Evolutionary conservation across 2,329 filamentous ascomycete species (phyloP), one percentile per base, ranked within the genome.

Genomic region (Hypoxylon sp.): DNA sequence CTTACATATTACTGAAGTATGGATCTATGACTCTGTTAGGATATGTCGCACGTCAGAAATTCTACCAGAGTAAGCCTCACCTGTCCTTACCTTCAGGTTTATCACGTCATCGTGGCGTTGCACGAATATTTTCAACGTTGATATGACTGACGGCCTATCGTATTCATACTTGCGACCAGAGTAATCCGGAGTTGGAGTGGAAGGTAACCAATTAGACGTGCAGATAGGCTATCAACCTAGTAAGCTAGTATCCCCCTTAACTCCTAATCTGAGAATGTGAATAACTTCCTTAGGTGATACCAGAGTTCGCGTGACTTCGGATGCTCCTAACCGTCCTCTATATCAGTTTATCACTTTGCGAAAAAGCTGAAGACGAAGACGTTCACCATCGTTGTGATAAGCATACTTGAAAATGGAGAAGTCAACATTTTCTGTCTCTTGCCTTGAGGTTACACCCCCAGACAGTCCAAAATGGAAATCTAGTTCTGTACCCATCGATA

Each of bases 361-460:
- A 44, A 22, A 17, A 22, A 22, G 11, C 17, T 22, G 20, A 17
- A 44, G 17, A 22, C 7, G 17, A 44, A 44, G 11, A 44, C 3
- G 11, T 17, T 11, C 6, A 42, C 8, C 17, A 44, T 44, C 40
- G 2, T 44, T 10, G 17, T 10, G 7, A 22, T 7, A 44, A 22
- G 8, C 40, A 22, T 22, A 22, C 40, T 44, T 22, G 17, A 44
- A 22, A 20, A 44, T 44, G 40, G 40, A 44, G 40, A 44, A 44
- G 20, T 44, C 40, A 44, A 44, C 40, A 22, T 22, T 44, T 8
- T 44, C 40, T 22, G 17, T 44, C 17, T 44, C 40, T 44, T 44
- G 40, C 17, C n/a, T 44, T 44, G 40, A 44, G 40, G 40, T 44
- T 44, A 44, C 40, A 22, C 40, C 40, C 20, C 40, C 40, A 44